These are phyloP conservation scores for Kuraishia ogatae DNA, from an alignment of 805 yeast genomes.

Conservation along the genomic window DNA sequence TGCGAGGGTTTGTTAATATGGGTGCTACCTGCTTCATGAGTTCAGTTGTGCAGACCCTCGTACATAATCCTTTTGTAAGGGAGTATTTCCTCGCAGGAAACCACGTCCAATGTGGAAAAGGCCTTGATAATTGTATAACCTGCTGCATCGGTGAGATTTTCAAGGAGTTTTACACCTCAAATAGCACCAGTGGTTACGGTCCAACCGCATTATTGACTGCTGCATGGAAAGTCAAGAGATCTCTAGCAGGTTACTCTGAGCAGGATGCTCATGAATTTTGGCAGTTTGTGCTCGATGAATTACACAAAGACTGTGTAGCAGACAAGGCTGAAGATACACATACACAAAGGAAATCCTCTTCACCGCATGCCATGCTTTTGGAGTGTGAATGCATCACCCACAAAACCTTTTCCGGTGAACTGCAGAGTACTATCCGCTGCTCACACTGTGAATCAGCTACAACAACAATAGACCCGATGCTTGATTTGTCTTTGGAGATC, in stretches of 20 bases:
- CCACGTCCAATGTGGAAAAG: constrained; percentile 48
- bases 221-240: constrained; percentile 77
- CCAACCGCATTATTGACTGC: constrained; percentile 75
- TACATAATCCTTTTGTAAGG: constrained; percentile 85
- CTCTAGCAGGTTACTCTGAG: constrained; percentile 91
- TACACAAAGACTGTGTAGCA: constrained; percentile 40
- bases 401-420: constrained; percentile 71
- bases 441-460: constrained; percentile 55
- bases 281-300: constrained; percentile 82
- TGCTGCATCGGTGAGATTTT: constrained; percentile 82
- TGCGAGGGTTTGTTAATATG: constrained; percentile 84
- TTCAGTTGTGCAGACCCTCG: constrained; percentile 76
- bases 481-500: constrained; percentile 82
- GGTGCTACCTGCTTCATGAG: constrained; percentile 98
- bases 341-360: not conserved
- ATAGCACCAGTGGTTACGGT: constrained; percentile 62
- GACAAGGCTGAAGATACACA: constrained; percentile 12
- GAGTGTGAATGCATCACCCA: constrained; percentile 77
- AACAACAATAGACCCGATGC: constrained; percentile 77
- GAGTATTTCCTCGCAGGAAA: constrained; percentile 68
- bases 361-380: constrained; percentile 5
- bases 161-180: constrained; percentile 61
- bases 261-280: constrained; percentile 99
- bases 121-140: constrained; percentile 51
- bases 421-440: constrained; percentile 76